Conservation (phyloP, 805 yeast species). For the Saccharomycopsis babjevae region DNA sequence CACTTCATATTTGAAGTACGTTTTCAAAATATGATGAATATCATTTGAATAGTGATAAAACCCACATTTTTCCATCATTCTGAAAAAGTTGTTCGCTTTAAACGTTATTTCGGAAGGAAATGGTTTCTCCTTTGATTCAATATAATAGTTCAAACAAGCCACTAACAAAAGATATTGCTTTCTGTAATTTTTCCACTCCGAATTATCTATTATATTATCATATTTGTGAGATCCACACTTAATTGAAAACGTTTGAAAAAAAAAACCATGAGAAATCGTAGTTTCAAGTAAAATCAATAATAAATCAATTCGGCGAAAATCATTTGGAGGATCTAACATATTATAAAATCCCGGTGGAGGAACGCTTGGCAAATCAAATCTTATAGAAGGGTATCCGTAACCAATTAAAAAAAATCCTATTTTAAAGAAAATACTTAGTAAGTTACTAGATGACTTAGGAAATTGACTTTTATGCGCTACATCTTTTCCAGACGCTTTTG, state of each 20-base stretch:
- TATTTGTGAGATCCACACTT: not conserved
- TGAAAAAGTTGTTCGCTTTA: constrained; percentile 27
- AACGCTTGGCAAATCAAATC: constrained; percentile 20
- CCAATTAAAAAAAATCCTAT: constrained; percentile 47
- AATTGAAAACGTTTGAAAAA: not conserved
- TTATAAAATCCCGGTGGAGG: constrained; percentile 37
- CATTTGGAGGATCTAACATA: constrained; percentile 51
- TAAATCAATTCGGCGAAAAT: constrained; percentile 63
- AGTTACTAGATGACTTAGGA: constrained; percentile 19
- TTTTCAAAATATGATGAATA: not conserved
- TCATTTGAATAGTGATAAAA: not conserved
- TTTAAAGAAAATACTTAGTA: constrained; percentile 29
- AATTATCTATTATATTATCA: not conserved
- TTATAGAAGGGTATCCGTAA: constrained; percentile 51
- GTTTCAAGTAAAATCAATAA: constrained; percentile 34
- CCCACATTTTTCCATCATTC: not conserved
- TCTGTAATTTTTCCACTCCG: not conserved
- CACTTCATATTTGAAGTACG: not conserved
- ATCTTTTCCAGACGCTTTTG: not conserved
- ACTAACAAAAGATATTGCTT: constrained; percentile 37
- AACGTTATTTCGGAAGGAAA: constrained; percentile 55
- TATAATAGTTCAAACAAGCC: constrained; percentile 52
- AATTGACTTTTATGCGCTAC: not conserved
- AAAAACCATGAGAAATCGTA: constrained; percentile 21
- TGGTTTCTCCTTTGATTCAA: constrained; percentile 49